Conservation (phyloP, 2,329 filamentous ascomycete genomes). For the Pseudogymnoascus verrucosus region DNA sequence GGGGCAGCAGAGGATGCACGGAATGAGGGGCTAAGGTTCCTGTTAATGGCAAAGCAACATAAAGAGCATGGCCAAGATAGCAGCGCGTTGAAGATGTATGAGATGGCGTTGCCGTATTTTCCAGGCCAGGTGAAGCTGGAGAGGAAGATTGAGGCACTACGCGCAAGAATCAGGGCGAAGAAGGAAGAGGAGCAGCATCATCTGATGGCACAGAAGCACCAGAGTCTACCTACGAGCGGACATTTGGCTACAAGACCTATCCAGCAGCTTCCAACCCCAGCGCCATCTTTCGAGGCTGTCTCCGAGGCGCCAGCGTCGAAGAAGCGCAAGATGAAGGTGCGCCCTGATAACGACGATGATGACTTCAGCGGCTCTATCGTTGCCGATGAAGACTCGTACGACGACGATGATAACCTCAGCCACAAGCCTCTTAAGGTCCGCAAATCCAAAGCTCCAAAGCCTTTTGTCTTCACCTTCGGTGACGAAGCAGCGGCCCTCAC, state of each 20-base stretch:
- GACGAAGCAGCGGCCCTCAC: slow-evolving; percentile 31
- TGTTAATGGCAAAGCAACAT: slow-evolving; percentile 88
- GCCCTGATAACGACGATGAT: slow-evolving; percentile 23
- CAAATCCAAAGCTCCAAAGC: slow-evolving; percentile 26
- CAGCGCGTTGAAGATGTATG: slow-evolving; percentile 77
- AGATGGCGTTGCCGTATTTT: slow-evolving; percentile 76
- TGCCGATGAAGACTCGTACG: slow-evolving; percentile 34
- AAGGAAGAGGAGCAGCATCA: slow-evolving; percentile 22
- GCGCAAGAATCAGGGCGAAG: slow-evolving; percentile 40
- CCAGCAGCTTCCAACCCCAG: slow-evolving; percentile 17
- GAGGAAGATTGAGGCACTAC: slow-evolving; percentile 59
- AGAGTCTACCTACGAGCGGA: slow-evolving; percentile 12
- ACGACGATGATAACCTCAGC: slow-evolving; percentile 27
- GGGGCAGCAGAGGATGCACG: slow-evolving; percentile 60
- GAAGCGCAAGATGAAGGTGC: slow-evolving; percentile 21
- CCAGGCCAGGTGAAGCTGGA: slow-evolving; percentile 73
- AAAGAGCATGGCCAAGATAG: slow-evolving; percentile 73
- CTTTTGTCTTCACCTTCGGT: slow-evolving; percentile 20
- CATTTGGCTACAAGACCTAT: slow-evolving; percentile 19
- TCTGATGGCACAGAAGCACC: slow-evolving; percentile 9
- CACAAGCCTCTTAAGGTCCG: slow-evolving; percentile 26
- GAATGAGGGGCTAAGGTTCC: slow-evolving; percentile 73
- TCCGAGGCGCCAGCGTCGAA: slow-evolving; percentile 15
- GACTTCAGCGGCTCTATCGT: slow-evolving; percentile 26
- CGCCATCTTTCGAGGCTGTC: slow-evolving; percentile 19